Percentiles rank a stretch among this genome's conserved stretches.
phyloP scores from a whole-genome alignment of 2,329 filamentous ascomycete species.

The Ceratocystiopsis minuta region DNA sequence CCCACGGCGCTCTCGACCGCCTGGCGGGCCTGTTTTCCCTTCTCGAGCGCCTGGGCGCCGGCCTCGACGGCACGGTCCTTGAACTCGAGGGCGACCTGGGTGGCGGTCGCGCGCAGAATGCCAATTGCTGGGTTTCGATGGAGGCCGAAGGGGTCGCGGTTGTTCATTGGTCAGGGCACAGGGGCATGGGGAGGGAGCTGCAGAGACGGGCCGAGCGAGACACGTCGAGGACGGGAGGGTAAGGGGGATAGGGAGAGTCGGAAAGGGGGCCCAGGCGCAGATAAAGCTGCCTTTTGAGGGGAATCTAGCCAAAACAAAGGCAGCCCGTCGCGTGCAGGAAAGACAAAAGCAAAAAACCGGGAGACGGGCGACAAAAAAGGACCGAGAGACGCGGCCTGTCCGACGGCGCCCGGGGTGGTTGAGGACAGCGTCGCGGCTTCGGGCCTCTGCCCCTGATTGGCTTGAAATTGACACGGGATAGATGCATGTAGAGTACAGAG shows the following conservation, averaged over 20 bases:
- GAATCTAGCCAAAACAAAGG: too few species aligned
- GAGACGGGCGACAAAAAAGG: not conserved
- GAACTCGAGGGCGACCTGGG: constrained; percentile 25
- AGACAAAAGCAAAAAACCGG: not conserved
- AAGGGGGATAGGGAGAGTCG: too few species aligned
- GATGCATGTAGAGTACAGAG: too few species aligned
- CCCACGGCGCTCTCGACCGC: constrained; percentile 10
- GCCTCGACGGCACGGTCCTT: constrained; percentile 31
- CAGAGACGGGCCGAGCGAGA: too few species aligned
- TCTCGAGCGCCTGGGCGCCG: constrained; percentile 28
- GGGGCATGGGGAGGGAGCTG: constrained; percentile 2
- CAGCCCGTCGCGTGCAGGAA: not conserved
- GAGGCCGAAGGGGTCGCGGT: constrained; percentile 25
- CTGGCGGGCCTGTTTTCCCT: constrained; percentile 18
- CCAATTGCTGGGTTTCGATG: constrained; percentile 20
- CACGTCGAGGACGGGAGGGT: too few species aligned
- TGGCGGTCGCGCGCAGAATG: constrained; percentile 30
- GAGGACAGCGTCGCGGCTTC: too few species aligned
- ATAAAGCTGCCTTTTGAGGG: too few species aligned
- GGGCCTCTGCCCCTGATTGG: too few species aligned
- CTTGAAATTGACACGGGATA: too few species aligned
- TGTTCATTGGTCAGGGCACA: constrained; percentile 17
- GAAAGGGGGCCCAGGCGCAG: too few species aligned
- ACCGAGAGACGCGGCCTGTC: too few species aligned
- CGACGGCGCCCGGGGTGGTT: too few species aligned